Evolutionary conservation across 768 basidiomycete genomes (phyloP), one percentile per base, ranked within the genome.

Genomic region (Cubamyces lactineus): DNA sequence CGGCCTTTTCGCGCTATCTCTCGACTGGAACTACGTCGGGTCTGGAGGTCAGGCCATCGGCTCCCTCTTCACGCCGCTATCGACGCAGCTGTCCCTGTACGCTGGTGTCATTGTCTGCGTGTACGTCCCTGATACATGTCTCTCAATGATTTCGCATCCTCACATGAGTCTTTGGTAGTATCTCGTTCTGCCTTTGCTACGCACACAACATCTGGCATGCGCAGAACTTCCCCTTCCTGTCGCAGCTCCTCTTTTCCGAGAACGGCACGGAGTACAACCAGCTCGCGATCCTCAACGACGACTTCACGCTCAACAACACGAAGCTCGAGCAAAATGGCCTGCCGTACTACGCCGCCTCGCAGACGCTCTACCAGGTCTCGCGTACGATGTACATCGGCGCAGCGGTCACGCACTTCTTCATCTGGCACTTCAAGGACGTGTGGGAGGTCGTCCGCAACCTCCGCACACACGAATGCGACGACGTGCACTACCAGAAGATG

Each of bases 401-500:
- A 1, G 84, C 83, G 0, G 73, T 85, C 46, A 82, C 74, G 17
- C 84, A 85, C 62, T 76, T 63, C 57, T 53, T 59, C 57, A 53
- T 62, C 55, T 62, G 61, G 61, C 61, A 62, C 61, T 38, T 40
- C 42, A 62, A 57, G 55, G 61, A 62, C 43, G 61, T 62, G 8
- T 62, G 54, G 54, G 59, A 59, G 57, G 62, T 69, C 57, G 50
- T 63, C 45, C 59, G 65, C 26, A 70, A 66, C n/a, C 61, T 66
- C 53, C 63, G 63, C 58, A 67, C 48, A 74, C 16, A 52, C 34
- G 61, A 62, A 23, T 62, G 61, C 34, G 46, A 79, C 30, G 85
- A 87, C 63, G 80, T 82, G 17, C 86, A 87, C 70, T 80, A 82
- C 39, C 73, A 73, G n/a, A 80, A 84, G 69, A 86, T 87, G 85